These are phyloP conservation scores for Panicum hallii DNA, from an alignment of 202 grass and related monocot genomes.

Conservation along the genomic window DNA sequence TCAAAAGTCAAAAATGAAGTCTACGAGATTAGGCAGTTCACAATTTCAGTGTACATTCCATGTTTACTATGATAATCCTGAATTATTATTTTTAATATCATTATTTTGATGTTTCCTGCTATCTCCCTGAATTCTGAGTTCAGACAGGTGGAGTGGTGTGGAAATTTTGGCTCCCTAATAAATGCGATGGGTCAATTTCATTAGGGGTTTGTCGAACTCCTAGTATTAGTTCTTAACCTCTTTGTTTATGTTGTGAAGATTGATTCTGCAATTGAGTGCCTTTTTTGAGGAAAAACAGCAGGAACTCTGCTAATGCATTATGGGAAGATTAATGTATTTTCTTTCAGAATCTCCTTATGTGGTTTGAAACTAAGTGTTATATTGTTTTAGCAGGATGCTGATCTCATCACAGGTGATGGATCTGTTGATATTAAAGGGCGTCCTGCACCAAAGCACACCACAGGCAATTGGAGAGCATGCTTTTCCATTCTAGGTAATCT, in stretches of 20 bases:
- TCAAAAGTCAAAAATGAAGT: not conserved
- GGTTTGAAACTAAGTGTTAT: constrained; percentile 15
- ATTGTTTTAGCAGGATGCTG: constrained; percentile 50
- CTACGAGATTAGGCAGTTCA: not conserved
- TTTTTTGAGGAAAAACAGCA: not conserved
- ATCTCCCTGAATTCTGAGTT: not conserved
- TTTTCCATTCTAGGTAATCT: constrained; percentile 66
- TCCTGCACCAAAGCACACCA: constrained; percentile 44
- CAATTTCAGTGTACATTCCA: not conserved
- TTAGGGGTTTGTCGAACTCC: not conserved
- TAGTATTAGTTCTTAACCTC: not conserved
- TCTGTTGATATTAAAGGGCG: constrained; percentile 61
- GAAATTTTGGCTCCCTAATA: not conserved
- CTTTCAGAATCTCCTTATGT: not conserved
- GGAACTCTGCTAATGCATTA: not conserved
- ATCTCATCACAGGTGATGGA: constrained; percentile 62
- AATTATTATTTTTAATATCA: no score
- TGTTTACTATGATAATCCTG: not conserved
- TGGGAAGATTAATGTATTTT: not conserved
- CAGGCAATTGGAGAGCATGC: constrained; percentile 70
- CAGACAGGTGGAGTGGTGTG: not conserved
- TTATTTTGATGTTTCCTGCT: not conserved
- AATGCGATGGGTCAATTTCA: not conserved
- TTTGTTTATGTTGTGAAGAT: constrained; percentile 5
- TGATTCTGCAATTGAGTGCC: not conserved